phyloP scores from a whole-genome alignment of 2,329 filamentous ascomycete genomes.

The Ophiocordyceps robertsii region DNA sequence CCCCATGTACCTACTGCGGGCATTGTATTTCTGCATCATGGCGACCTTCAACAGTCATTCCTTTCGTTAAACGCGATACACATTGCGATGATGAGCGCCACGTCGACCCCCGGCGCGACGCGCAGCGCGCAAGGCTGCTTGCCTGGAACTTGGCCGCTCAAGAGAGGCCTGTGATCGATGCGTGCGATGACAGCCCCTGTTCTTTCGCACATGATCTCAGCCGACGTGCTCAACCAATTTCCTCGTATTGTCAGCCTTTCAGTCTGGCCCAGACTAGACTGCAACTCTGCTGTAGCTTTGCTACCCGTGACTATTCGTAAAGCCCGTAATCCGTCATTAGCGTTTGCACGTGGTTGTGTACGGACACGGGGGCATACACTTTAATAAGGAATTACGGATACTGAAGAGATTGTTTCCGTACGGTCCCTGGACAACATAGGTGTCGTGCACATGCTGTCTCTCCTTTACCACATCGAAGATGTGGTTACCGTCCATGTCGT shows the following conservation, averaged over 20 bases:
- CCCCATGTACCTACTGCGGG: no score
- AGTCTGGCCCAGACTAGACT: slow-evolving; percentile 26
- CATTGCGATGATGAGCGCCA: slow-evolving; percentile 50
- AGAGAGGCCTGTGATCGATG: slow-evolving; percentile 45
- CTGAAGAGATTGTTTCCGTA: slow-evolving; percentile 14
- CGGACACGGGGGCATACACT: neutral
- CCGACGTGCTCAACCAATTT: slow-evolving; percentile 42
- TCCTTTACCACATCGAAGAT: slow-evolving; percentile 47
- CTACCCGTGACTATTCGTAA: slow-evolving; percentile 31
- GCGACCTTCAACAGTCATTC: slow-evolving; percentile 22
- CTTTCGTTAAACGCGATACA: slow-evolving; percentile 57
- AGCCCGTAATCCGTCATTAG: neutral
- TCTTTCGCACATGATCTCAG: slow-evolving; percentile 41
- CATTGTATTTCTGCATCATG: no score
- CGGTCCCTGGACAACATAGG: slow-evolving; percentile 34
- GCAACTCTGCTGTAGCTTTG: slow-evolving; percentile 44
- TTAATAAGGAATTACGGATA: neutral
- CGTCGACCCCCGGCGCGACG: slow-evolving; percentile 51
- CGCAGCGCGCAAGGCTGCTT: slow-evolving; percentile 53
- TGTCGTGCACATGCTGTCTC: slow-evolving; percentile 33
- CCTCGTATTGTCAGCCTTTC: slow-evolving; percentile 44
- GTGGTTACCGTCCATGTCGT: slow-evolving; percentile 36
- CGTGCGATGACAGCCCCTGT: slow-evolving; percentile 38
- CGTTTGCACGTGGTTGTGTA: neutral
- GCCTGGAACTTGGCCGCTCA: slow-evolving; percentile 41